Conservation (phyloP, 129 eudicot species). For the Heracleum sosnowskyi region DNA sequence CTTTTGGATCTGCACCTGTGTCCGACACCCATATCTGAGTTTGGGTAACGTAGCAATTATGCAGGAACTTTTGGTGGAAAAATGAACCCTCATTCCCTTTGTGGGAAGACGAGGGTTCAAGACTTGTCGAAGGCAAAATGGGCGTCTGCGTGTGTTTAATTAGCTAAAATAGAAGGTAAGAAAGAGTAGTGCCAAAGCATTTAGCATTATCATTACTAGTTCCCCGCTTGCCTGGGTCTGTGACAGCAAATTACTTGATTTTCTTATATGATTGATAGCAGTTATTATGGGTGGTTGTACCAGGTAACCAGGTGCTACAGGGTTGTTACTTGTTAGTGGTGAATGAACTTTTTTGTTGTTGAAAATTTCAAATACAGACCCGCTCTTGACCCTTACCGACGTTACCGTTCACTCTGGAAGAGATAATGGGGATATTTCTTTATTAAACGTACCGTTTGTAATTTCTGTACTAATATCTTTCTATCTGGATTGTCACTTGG, state of each 20-base stretch:
- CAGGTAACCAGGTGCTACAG: background rate
- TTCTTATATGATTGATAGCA: background rate
- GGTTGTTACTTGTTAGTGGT: background rate
- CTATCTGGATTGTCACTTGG: background rate
- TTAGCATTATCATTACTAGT: background rate
- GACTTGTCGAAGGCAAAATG: background rate
- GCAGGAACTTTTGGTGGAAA: background rate
- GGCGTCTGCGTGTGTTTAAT: background rate
- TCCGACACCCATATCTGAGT: too few species aligned
- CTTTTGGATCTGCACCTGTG: too few species aligned
- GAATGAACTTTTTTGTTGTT: background rate
- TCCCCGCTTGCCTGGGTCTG: background rate
- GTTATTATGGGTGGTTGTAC: background rate
- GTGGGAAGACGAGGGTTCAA: background rate
- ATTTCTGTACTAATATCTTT: background rate
- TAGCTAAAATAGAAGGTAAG: background rate
- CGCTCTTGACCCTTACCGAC: background rate
- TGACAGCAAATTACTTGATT: background rate
- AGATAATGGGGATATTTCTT: background rate
- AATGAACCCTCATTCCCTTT: background rate
- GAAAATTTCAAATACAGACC: background rate
- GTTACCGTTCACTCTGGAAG: background rate
- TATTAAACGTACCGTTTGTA: background rate
- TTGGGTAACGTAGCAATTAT: background rate
- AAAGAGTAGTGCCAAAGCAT: background rate